phyloP scores from a whole-genome alignment of 352 stramenopile species.

The Pythium diclinum region DNA sequence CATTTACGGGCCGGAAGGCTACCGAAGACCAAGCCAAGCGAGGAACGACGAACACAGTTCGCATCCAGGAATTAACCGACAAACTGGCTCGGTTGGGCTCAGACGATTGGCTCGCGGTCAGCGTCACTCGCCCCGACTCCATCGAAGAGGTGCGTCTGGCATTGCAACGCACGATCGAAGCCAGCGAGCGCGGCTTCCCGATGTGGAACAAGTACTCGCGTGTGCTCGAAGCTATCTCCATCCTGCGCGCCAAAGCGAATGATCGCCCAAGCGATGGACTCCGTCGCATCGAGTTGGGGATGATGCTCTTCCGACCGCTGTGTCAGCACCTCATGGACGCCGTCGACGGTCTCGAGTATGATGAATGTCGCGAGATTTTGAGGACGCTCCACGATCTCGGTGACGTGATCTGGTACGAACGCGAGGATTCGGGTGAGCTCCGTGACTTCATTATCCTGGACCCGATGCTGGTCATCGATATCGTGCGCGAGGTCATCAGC shows the following conservation, averaged over 20 bases:
- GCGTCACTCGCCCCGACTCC: too few species aligned
- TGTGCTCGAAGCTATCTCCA: neutral
- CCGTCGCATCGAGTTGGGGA: neutral
- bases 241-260: neutral
- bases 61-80: too few species aligned
- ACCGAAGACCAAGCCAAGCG: too few species aligned
- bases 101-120: too few species aligned
- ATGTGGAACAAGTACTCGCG: neutral
- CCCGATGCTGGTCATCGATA: constrained; percentile 31
- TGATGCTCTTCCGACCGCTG: constrained; percentile 1
- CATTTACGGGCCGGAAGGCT: too few species aligned
- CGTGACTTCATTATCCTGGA: constrained; percentile 10
- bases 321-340: constrained; percentile 5
- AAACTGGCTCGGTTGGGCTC: too few species aligned
- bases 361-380: constrained; percentile 12
- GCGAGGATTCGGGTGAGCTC: neutral
- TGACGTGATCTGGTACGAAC: constrained; percentile 23
- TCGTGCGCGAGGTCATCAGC: neutral
- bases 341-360: constrained; percentile 4
- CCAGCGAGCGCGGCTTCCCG: neutral
- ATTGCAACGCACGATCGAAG: too few species aligned
- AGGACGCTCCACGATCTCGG: constrained; percentile 16
- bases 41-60: too few species aligned
- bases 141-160: too few species aligned
- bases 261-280: neutral